phyloP scores from a whole-genome alignment of 495 filamentous ascomycete species.

The Lentithecium fluviatile region DNA sequence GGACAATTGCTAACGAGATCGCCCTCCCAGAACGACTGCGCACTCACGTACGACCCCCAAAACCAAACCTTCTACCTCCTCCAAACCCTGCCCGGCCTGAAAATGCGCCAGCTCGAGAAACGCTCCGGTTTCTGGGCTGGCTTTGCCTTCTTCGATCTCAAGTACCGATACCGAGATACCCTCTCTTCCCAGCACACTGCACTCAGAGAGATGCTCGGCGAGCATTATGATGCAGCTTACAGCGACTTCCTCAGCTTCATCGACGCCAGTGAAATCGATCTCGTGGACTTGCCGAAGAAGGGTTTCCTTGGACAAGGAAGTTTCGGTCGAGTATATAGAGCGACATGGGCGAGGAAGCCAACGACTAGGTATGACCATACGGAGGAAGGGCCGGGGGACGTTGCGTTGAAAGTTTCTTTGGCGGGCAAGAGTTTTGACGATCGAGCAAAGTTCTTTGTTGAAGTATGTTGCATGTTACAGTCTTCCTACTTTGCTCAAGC shows the following conservation, averaged over 20 bases:
- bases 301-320: neutral
- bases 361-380: neutral
- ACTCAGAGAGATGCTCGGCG: neutral
- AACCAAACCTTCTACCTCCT: neutral
- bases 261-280: neutral
- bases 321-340: neutral
- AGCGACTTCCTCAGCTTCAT: neutral
- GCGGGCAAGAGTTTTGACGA: neutral
- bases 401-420: neutral
- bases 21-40: neutral
- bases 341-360: neutral
- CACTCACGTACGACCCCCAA: neutral
- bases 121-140: neutral
- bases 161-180: neutral
- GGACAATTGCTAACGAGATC: neutral
- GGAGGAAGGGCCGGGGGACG: neutral
- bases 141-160: neutral
- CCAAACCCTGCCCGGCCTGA: neutral
- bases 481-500: neutral
- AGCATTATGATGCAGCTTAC: neutral
- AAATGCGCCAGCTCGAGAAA: constrained; percentile 1
- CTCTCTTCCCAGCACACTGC: neutral
- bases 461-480: neutral
- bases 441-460: constrained; percentile 1
- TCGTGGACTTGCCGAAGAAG: neutral